Percentiles rank a stretch among this genome's conserved stretches.
Conservation (phyloP, 768 basidiomycete genomes). For the Steccherinum ochraceum region DNA sequence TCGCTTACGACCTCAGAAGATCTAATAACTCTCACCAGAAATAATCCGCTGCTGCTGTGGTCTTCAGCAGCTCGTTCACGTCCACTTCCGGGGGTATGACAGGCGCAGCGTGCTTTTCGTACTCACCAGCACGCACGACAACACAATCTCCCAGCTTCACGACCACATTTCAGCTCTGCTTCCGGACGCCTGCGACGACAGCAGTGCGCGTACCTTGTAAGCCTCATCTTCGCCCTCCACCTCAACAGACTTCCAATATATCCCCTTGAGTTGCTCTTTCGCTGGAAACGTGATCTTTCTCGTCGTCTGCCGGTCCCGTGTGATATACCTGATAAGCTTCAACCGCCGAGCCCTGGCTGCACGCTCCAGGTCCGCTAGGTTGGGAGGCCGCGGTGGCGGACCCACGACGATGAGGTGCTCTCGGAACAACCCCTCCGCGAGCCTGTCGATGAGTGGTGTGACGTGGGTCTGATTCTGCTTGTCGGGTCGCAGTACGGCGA, state of each 20-base stretch:
- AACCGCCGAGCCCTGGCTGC: neutral
- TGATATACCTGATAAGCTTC: neutral
- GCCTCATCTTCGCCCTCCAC: conserved; percentile 31
- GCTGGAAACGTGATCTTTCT: neutral
- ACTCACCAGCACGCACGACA: conserved; percentile 37
- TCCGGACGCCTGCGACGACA: neutral
- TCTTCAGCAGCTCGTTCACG: conserved; percentile 27
- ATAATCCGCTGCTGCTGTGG: conserved; percentile 43
- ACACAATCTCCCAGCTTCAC: conserved; percentile 59
- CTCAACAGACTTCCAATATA: conserved; percentile 27
- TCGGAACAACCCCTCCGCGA: conserved; percentile 46
- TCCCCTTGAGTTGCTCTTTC: conserved; percentile 5
- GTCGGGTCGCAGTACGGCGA: conserved; percentile 48
- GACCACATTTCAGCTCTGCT: neutral
- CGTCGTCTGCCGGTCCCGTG: neutral
- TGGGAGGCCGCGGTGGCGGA: conserved; percentile 24
- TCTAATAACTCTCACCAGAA: conserved; percentile 47
- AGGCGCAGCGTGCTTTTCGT: conserved; percentile 25
- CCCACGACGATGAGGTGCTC: conserved; percentile 54
- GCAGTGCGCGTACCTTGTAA: conserved; percentile 24
- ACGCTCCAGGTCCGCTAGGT: neutral
- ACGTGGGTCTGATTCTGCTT: conserved; percentile 55
- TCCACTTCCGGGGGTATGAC: conserved; percentile 29
- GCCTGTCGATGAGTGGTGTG: conserved; percentile 48
- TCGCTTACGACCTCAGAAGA: neutral